Conservation (phyloP, 2,329 filamentous ascomycete species). For the Cladosporium sp. region DNA sequence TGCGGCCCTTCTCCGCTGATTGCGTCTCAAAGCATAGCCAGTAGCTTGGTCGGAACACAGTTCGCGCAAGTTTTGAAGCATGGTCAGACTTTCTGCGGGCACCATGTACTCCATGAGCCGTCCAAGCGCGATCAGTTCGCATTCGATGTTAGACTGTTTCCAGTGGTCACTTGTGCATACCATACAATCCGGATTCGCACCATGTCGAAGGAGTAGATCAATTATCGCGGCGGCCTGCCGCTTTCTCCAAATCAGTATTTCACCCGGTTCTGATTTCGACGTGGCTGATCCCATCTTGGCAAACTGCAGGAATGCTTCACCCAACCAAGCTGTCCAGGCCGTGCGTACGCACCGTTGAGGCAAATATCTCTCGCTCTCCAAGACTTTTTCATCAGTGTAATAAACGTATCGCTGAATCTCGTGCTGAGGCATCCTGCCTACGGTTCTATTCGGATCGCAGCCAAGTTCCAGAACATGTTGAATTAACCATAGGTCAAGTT, state of each 20-base stretch:
- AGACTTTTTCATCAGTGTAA: too few relatives aligned
- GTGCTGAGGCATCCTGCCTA: too few relatives aligned
- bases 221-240: neutral
- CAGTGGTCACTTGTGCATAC: neutral
- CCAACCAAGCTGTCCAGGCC: neutral
- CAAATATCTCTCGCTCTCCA: too few relatives aligned
- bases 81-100: neutral
- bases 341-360: neutral
- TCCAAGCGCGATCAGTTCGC: neutral
- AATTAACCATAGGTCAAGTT: neutral
- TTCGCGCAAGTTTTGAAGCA: neutral
- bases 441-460: neutral
- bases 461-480: neutral
- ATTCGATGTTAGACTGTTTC: fast-evolving
- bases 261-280: too few relatives aligned
- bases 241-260: neutral
- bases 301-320: neutral
- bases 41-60: neutral
- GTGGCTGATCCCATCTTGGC: neutral
- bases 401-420: too few relatives aligned
- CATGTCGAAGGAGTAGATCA: neutral
- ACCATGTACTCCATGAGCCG: neutral
- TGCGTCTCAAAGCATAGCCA: too few relatives aligned
- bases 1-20: too few relatives aligned
- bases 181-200: neutral